Conservation (phyloP, 495 filamentous ascomycete genomes). For the Aspergillus campestris region DNA sequence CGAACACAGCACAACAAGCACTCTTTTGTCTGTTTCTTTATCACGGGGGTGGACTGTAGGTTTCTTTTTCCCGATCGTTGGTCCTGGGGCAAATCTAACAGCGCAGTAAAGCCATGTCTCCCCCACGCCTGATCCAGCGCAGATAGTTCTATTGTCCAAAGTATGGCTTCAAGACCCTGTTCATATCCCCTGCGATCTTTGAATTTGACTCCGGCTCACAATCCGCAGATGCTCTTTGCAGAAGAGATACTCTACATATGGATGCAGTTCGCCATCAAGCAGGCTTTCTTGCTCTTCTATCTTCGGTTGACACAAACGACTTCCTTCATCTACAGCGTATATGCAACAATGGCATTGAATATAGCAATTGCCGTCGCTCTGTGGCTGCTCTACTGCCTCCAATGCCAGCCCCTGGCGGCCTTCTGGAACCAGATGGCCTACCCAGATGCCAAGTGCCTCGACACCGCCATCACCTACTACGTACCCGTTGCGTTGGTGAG, state of each 20-base stretch:
- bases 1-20: too few relatives aligned
- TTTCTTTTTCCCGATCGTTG: too few relatives aligned
- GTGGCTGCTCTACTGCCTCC: slow-evolving; percentile 2
- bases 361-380: background rate
- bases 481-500: background rate
- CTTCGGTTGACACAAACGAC: slow-evolving; percentile 21
- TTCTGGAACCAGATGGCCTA: background rate
- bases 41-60: too few relatives aligned
- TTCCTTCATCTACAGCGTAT: background rate
- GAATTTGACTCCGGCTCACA: too few relatives aligned
- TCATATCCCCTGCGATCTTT: too few relatives aligned
- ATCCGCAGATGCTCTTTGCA: background rate
- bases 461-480: background rate
- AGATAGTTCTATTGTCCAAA: too few relatives aligned
- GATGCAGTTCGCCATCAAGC: slow-evolving; percentile 17
- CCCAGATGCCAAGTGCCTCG: background rate
- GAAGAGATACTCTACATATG: slow-evolving; percentile 17
- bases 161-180: too few relatives aligned
- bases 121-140: too few relatives aligned
- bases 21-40: too few relatives aligned
- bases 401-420: slow-evolving; percentile 1
- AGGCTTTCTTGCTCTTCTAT: slow-evolving; percentile 31
- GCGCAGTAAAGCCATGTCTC: too few relatives aligned
- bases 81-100: too few relatives aligned
- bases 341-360: slow-evolving; percentile 1